Conservation (phyloP, 495 filamentous ascomycete genomes). For the Neurospora sp. region DNA sequence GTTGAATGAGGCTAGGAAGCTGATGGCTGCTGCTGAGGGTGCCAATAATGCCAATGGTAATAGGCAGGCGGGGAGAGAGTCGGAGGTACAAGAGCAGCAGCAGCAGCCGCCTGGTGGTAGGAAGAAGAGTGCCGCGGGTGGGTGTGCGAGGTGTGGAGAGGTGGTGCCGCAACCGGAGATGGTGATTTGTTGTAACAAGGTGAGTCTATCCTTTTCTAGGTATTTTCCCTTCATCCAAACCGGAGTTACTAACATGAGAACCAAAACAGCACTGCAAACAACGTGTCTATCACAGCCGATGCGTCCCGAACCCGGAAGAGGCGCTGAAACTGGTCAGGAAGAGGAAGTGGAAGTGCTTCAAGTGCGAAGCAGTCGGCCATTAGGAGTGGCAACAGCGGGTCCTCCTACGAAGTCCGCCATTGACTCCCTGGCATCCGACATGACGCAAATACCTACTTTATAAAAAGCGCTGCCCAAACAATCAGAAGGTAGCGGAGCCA, state of each 20-base stretch:
- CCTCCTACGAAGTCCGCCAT: too few relatives aligned
- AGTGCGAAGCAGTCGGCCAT: slow-evolving; percentile 1
- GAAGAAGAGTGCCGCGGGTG: slow-evolving; percentile 23
- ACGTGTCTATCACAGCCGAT: slow-evolving; percentile 19
- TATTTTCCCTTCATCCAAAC: not conserved
- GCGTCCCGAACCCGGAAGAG: slow-evolving; percentile 11
- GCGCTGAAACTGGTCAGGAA: not conserved
- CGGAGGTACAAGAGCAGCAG: slow-evolving; percentile 9
- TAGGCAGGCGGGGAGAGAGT: not conserved
- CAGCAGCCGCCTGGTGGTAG: slow-evolving; percentile 8
- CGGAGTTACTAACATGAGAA: slow-evolving; percentile 8
- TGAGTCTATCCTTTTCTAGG: slow-evolving; percentile 13
- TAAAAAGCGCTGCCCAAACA: too few relatives aligned
- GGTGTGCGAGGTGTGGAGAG: slow-evolving; percentile 30
- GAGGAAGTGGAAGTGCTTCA: slow-evolving; percentile 11
- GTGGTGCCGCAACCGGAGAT: slow-evolving; percentile 26
- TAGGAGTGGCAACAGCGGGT: not conserved
- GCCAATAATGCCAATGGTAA: not conserved
- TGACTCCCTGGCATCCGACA: too few relatives aligned
- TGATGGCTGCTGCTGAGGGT: not conserved
- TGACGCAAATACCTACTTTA: too few relatives aligned
- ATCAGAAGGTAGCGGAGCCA: too few relatives aligned
- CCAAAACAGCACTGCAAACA: slow-evolving; percentile 24
- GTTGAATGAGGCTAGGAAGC: slow-evolving; percentile 25
- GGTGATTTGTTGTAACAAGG: slow-evolving; percentile 35